A percentile compares a stretch with the other conserved stretches of the same genome.
Evolutionary conservation across 2,329 filamentous ascomycete genomes (phyloP).

Genomic region (Cyphellophora attinorum): DNA sequence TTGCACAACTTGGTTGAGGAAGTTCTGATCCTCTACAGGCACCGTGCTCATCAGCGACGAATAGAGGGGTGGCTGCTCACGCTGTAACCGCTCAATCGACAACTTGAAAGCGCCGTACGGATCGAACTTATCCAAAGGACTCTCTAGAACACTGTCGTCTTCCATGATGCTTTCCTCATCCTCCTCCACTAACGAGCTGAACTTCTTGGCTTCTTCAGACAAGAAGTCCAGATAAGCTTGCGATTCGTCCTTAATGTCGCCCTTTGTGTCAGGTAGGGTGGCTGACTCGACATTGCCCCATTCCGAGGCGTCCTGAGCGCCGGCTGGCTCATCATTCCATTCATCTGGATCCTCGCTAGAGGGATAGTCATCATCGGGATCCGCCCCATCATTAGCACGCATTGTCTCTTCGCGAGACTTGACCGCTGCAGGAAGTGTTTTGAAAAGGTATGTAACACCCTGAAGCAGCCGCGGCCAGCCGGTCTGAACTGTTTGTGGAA

Average conservation of each 20-base stretch:
- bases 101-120: conserved; percentile 83
- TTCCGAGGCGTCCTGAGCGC: conserved; percentile 28
- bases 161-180: conserved; percentile 86
- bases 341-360: conserved; percentile 67
- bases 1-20: conserved; percentile 69
- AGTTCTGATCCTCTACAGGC: conserved; percentile 66
- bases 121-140: conserved; percentile 88
- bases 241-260: conserved; percentile 77
- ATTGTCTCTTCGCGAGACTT: conserved; percentile 90
- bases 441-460: conserved; percentile 84
- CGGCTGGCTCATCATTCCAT: conserved; percentile 61
- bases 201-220: conserved; percentile 86
- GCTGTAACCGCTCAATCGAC: conserved; percentile 73
- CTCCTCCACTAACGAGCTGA: conserved; percentile 59
- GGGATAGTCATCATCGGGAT: conserved; percentile 58
- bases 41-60: conserved; percentile 68
- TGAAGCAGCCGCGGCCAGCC: conserved; percentile 89
- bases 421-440: conserved; percentile 75
- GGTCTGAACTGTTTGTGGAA: conserved; percentile 84
- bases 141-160: conserved; percentile 86
- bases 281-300: conserved; percentile 56
- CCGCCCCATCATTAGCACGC: conserved; percentile 50
- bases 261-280: conserved; percentile 46
- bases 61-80: conserved; percentile 85
- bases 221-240: conserved; percentile 92